Percentiles rank a stretch among this genome's conserved stretches.
phyloP scores from a whole-genome alignment of 192 early-diverging fungal species.

The Helicostylum pulchrum region DNA sequence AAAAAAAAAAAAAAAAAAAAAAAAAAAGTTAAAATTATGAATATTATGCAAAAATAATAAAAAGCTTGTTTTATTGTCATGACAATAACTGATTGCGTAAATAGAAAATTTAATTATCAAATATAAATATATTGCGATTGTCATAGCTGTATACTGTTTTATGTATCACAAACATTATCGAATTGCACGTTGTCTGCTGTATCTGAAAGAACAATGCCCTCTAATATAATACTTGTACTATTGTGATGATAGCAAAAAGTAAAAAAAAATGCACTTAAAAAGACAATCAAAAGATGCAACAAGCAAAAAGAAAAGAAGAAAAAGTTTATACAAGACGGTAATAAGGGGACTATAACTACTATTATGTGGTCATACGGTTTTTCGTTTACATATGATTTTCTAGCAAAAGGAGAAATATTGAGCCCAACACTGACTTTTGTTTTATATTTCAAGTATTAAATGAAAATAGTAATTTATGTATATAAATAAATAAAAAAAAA shows the following conservation, averaged over 20 bases:
- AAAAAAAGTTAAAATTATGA: too few relatives aligned
- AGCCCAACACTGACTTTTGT: neutral
- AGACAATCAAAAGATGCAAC: too few relatives aligned
- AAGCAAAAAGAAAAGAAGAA: constrained; percentile 1
- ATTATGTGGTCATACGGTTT: too few relatives aligned
- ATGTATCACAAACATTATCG: constrained; percentile 40
- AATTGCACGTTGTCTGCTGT: constrained; percentile 11
- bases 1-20: neutral
- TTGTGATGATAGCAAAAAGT: too few relatives aligned
- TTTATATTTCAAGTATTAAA: too few relatives aligned
- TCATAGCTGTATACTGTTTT: neutral
- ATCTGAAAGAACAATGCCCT: constrained; percentile 39
- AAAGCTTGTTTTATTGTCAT: neutral
- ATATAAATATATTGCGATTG: too few relatives aligned
- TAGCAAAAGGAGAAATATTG: neutral
- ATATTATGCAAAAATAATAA: too few relatives aligned
- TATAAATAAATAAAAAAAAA: constrained; percentile 1
- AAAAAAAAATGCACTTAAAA: too few relatives aligned
- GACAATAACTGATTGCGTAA: too few relatives aligned
- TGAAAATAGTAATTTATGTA: neutral
- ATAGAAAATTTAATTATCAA: too few relatives aligned
- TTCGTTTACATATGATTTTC: neutral
- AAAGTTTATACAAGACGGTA: neutral
- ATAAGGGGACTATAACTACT: too few relatives aligned
- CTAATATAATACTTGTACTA: neutral